Base-by-base conservation (phyloP, 345 rosid genomes). In the Eucalyptus polyanthemos region DNA sequence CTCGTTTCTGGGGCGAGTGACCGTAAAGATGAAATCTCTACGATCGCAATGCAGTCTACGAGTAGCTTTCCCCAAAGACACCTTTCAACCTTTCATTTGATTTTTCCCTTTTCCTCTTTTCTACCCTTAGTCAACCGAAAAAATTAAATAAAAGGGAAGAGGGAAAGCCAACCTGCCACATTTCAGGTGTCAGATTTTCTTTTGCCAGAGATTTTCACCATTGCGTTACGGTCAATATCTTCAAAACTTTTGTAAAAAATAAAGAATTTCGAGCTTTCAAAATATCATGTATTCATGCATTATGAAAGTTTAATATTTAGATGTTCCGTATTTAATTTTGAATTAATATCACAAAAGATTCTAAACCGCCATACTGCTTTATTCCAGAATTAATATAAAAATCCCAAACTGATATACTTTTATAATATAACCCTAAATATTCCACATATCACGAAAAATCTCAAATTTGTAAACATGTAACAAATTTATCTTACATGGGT, bases 351-450 rank as follows among this genome's bases (percentile, higher is more conserved):
- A 34, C 4, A 3, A 34, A 34, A 19, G 42, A 31, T 69, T 31
- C 13, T 11, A 31, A 1, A 31, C 12, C 1, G 2, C 19, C 22
- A 4, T 16, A 1, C 12, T 15, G 1, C 6, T 16, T 67, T 16
- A 16, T 67, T 9, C 21, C 1, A 9, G 0, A 67, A 8, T 3
- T 34, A 9, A 69, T 69, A 31, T 16, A 17, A 34, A 69, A 69
- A 9, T 0, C 12, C 0, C 2, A 5, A 5, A 9, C 2, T 2
- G 0, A 3, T 69, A 69, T 10, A 0, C 1, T 17, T 19, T 11
- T 24, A 10, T 9, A 56, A 24, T 2, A 56, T 10, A 13, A 62
- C 3, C 4, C n/a, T 27, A 62, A 6, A 62, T 11, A 25, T 60
- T 60, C 3, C 0, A 24, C 1, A 58, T 25, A 12, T 58, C 14